Conservation (phyloP, 2,329 filamentous ascomycete species). For the Magnaporthiopsis incrustans region DNA sequence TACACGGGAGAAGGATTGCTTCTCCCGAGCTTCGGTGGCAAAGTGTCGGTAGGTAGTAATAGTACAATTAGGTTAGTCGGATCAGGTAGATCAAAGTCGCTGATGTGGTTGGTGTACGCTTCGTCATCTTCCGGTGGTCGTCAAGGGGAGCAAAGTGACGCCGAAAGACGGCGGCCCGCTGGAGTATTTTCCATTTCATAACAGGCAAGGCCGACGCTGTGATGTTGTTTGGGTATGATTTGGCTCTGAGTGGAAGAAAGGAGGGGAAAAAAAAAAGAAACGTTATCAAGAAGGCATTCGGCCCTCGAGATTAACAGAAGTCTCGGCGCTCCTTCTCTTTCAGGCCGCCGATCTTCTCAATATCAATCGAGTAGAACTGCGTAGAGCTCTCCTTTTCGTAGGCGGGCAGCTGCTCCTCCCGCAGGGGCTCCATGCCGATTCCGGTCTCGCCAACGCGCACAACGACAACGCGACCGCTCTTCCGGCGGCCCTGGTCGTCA, state of each 20-base stretch:
- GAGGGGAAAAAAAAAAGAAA: background rate
- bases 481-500: conserved; percentile 71
- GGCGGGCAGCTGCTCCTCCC: conserved; percentile 72
- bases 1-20: background rate
- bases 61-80: background rate
- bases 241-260: background rate
- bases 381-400: conserved; percentile 75
- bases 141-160: background rate
- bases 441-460: conserved; percentile 79
- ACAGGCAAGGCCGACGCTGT: background rate
- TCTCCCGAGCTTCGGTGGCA: background rate
- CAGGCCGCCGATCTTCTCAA: conserved; percentile 87
- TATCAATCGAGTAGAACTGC: conserved; percentile 87
- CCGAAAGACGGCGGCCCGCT: background rate
- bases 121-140: background rate
- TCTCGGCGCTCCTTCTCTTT: conserved; percentile 69
- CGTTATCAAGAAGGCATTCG: background rate
- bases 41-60: background rate
- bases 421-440: conserved; percentile 79
- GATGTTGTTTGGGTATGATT: background rate
- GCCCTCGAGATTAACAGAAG: conserved; percentile 19
- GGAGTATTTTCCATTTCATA: background rate
- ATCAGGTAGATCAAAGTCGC: background rate
- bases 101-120: background rate
- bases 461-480: conserved; percentile 82